A percentile compares a stretch with the other conserved stretches of the same genome.
Conservation (phyloP, 2,329 filamentous ascomycete species). For the Paradendryphiella salina region DNA sequence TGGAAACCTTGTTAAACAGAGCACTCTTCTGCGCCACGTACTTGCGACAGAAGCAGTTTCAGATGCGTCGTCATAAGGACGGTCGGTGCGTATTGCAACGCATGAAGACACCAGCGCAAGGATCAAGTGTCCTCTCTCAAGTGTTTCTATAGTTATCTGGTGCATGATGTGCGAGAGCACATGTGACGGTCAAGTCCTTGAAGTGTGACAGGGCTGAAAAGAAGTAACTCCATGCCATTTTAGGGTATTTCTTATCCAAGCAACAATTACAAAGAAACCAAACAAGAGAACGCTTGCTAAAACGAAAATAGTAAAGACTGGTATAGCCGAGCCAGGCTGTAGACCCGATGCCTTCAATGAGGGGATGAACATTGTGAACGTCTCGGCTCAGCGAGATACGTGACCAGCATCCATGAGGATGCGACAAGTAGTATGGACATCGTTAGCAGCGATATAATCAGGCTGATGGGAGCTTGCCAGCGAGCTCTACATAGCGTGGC, state of each 20-base stretch:
- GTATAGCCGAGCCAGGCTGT: neutral
- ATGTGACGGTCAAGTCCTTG: neutral
- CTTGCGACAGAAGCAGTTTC: conserved; percentile 1
- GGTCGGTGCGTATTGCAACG: neutral
- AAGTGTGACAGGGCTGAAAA: neutral
- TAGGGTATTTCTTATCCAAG: conserved; percentile 9
- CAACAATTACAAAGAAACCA: neutral
- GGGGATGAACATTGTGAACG: neutral
- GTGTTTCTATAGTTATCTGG: neutral
- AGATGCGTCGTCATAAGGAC: neutral
- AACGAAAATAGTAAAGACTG: neutral
- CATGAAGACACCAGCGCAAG: neutral
- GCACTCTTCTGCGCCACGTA: neutral
- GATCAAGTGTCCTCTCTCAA: neutral
- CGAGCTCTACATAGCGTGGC: conserved; percentile 43
- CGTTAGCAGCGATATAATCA: neutral
- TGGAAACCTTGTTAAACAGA: neutral
- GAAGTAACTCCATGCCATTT: conserved; percentile 2
- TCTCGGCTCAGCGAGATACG: neutral
- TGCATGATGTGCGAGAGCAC: neutral
- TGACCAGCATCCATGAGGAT: neutral
- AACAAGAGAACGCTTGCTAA: neutral
- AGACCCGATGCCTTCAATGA: neutral
- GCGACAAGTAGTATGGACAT: neutral
- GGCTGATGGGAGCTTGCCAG: conserved; percentile 17